A percentile compares a stretch with the other conserved stretches of the same genome.
phyloP scores from a whole-genome alignment of 495 filamentous ascomycete genomes.

The Paragyromitra xinjiangensis region DNA sequence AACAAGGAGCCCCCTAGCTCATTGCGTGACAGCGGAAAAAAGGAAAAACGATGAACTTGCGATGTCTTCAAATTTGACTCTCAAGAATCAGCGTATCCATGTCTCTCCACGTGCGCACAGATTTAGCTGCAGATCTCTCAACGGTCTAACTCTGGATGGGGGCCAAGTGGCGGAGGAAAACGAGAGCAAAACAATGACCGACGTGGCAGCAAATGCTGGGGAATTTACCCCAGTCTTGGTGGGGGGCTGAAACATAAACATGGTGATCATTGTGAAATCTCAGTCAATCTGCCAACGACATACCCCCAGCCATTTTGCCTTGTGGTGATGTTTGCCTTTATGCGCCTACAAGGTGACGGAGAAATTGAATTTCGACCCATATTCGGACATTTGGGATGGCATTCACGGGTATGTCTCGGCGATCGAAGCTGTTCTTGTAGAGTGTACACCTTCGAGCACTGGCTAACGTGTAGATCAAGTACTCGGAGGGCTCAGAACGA shows the following conservation, averaged over 20 bases:
- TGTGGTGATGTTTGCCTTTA: not conserved
- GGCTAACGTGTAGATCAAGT: not conserved
- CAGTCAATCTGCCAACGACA: conserved; percentile 40
- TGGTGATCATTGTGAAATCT: conserved; percentile 45
- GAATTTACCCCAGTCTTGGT: conserved; percentile 37
- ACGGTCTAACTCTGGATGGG: conserved; percentile 47
- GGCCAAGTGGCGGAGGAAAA: conserved; percentile 17
- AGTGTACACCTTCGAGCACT: not conserved
- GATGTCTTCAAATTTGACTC: conserved; percentile 35
- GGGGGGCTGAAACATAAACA: conserved; percentile 46
- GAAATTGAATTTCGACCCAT: not conserved
- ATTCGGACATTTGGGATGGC: not conserved
- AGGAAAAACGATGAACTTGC: conserved; percentile 31
- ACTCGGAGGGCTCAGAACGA: not conserved
- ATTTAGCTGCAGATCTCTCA: conserved; percentile 51
- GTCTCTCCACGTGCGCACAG: conserved; percentile 41
- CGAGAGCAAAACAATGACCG: conserved; percentile 17
- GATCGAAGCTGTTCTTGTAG: not conserved
- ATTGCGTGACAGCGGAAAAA: conserved; percentile 27
- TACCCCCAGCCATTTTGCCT: not conserved
- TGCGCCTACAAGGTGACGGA: not conserved
- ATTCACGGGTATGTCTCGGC: not conserved
- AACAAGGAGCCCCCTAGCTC: conserved; percentile 20
- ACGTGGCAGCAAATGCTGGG: conserved; percentile 47
- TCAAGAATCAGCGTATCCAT: conserved; percentile 35